Conservation (phyloP, 148 eudicot species). For the Beta vulgaris region DNA sequence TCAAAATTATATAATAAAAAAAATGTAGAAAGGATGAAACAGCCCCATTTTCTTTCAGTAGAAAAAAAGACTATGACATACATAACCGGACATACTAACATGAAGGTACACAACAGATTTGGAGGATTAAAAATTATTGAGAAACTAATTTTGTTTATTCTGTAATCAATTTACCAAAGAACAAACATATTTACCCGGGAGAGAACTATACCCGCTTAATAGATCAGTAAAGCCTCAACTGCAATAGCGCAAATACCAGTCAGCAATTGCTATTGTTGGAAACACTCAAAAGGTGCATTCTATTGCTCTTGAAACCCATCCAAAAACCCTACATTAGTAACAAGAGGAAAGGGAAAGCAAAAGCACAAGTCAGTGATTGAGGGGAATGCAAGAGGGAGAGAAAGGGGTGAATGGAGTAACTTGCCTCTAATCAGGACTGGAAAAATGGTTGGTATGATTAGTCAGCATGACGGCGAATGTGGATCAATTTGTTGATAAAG, state of each 20-base stretch:
- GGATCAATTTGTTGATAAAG: conserved; percentile 68
- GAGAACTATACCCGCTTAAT: not conserved
- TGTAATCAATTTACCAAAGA: not conserved
- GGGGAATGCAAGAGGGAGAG: not conserved
- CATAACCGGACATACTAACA: not conserved
- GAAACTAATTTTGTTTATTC: not conserved
- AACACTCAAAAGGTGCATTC: not conserved
- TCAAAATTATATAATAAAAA: not conserved
- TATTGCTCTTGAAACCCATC: not conserved
- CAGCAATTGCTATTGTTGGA: not conserved
- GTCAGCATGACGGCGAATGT: conserved; percentile 68
- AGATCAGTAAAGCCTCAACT: not conserved
- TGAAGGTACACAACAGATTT: not conserved
- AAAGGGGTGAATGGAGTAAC: not conserved
- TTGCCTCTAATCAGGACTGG: conserved; percentile 20
- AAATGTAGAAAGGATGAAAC: not conserved
- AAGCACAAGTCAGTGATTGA: not conserved
- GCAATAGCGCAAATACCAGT: not conserved
- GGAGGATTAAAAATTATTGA: too few species aligned
- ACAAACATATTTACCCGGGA: not conserved
- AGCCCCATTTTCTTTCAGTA: not conserved
- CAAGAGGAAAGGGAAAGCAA: not conserved
- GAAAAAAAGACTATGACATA: not conserved
- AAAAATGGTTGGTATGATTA: conserved; percentile 21
- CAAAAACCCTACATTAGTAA: not conserved